Conservation (phyloP, 176 grass and related monocot species). For the Aegilops longissima region DNA sequence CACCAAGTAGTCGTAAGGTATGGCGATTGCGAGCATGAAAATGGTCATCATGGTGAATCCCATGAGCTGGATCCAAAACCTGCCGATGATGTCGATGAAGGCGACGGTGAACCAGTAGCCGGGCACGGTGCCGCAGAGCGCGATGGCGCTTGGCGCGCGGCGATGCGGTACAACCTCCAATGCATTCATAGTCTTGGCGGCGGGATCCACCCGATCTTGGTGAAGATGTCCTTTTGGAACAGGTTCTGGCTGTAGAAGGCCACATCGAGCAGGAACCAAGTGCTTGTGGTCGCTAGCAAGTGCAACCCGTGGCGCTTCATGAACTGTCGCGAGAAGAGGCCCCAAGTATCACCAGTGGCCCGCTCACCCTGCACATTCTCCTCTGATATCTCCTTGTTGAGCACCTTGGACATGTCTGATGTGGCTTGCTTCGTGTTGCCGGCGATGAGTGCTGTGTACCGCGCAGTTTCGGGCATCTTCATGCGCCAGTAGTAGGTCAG, state of each 20-base stretch:
- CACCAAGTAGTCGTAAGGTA: constrained; percentile 61
- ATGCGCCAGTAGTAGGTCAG: constrained; percentile 94
- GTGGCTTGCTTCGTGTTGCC: constrained; percentile 63
- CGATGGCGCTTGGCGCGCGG: constrained; percentile 69
- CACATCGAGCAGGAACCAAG: constrained; percentile 82
- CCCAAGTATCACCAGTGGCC: constrained; percentile 24
- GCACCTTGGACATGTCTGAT: constrained; percentile 74
- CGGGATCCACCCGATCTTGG: constrained; percentile 69
- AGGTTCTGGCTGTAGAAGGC: constrained; percentile 61
- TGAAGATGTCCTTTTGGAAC: constrained; percentile 96
- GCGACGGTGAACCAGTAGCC: constrained; percentile 93
- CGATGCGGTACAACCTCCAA: constrained; percentile 59
- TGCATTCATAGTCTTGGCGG: constrained; percentile 61
- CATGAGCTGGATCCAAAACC: constrained; percentile 75
- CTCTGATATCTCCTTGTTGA: constrained; percentile 47
- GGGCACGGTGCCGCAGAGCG: constrained; percentile 68
- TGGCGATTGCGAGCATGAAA: constrained; percentile 62
- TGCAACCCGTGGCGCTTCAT: constrained; percentile 50
- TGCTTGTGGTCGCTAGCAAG: constrained; percentile 59
- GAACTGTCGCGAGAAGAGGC: constrained; percentile 77
- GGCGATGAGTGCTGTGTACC: constrained; percentile 81
- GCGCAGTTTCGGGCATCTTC: constrained; percentile 86
- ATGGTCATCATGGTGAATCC: constrained; percentile 79
- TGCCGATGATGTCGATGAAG: constrained; percentile 62
- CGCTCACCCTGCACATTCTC: not conserved